Conservation (phyloP, 768 basidiomycete genomes). For the Amanita polypyramis region DNA sequence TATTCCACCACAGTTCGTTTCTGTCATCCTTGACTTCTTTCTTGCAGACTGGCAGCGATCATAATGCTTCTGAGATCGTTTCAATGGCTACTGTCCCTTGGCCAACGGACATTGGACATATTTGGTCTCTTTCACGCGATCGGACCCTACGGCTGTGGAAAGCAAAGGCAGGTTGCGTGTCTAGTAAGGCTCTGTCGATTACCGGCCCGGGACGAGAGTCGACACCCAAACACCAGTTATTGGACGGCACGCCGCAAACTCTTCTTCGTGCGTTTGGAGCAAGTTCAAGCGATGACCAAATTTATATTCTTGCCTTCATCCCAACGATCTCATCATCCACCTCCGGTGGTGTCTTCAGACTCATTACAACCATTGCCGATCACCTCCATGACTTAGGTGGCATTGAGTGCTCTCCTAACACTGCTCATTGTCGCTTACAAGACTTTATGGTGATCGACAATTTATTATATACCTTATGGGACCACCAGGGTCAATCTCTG, state of each 20-base stretch:
- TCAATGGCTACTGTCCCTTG: constrained; percentile 65
- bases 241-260: constrained; percentile 51
- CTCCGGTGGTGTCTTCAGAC: constrained; percentile 74
- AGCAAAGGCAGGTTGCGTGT: constrained; percentile 61
- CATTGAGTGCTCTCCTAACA: constrained; percentile 50
- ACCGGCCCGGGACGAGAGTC: constrained; percentile 20
- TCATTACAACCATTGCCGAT: constrained; percentile 48
- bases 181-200: constrained; percentile 42
- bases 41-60: constrained; percentile 36
- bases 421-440: constrained; percentile 62
- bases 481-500: constrained; percentile 65
- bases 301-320: constrained; percentile 63
- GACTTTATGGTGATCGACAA: constrained; percentile 57
- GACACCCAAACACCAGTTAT: constrained; percentile 32
- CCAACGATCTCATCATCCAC: constrained; percentile 53
- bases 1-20: constrained; percentile 57
- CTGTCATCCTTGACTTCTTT: constrained; percentile 58
- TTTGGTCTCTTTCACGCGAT: constrained; percentile 85
- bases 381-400: constrained; percentile 45
- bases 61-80: constrained; percentile 50
- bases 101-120: constrained; percentile 62
- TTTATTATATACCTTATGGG: constrained; percentile 67
- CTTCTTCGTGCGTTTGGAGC: constrained; percentile 55
- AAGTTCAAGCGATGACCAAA: constrained; percentile 34
- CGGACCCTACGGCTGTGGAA: constrained; percentile 81